Conservation (phyloP, 352 stramenopile species). For the Phytopythium delawarense region DNA sequence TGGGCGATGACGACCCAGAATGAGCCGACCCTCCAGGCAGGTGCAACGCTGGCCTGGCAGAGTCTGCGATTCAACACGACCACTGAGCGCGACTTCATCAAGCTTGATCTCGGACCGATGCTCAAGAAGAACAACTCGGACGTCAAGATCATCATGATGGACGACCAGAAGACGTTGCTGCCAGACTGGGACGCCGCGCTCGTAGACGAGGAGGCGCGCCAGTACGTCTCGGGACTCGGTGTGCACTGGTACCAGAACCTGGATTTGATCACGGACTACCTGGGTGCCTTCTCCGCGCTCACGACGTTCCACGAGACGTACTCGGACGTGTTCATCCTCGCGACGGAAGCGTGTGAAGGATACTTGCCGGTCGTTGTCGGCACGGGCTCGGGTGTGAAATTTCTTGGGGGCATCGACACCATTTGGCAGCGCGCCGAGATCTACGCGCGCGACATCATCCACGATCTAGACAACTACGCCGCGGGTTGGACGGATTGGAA, state of each 20-base stretch:
- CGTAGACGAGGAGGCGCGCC: slow-evolving; percentile 35
- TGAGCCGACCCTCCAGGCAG: slow-evolving; percentile 49
- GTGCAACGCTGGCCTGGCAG: slow-evolving; percentile 44
- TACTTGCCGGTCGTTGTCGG: slow-evolving; percentile 45
- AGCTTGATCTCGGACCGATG: slow-evolving; percentile 67
- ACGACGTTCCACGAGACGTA: slow-evolving; percentile 47
- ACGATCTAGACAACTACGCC: slow-evolving; percentile 75
- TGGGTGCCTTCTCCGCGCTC: slow-evolving; percentile 49
- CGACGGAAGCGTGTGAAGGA: slow-evolving; percentile 71
- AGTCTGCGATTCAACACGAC: slow-evolving; percentile 35
- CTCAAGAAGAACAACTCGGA: slow-evolving; percentile 49
- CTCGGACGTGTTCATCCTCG: slow-evolving; percentile 80
- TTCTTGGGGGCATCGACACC: slow-evolving; percentile 32
- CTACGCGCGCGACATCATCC: slow-evolving; percentile 85
- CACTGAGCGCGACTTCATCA: slow-evolving; percentile 65
- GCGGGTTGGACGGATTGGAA: slow-evolving; percentile 89
- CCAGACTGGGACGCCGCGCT: slow-evolving; percentile 35
- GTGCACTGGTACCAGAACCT: slow-evolving; percentile 87
- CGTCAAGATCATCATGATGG: slow-evolving; percentile 78
- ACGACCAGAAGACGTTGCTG: slow-evolving; percentile 79
- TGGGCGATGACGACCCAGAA: slow-evolving; percentile 86
- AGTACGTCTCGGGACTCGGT: slow-evolving; percentile 78
- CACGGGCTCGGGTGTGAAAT: slow-evolving; percentile 44
- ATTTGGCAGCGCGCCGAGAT: slow-evolving; percentile 72
- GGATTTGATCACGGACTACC: slow-evolving; percentile 38